A percentile compares a stretch with the other conserved stretches of the same genome.
phyloP scores from a whole-genome alignment of 495 filamentous ascomycete species.

The Rhizodiscina lignyota region DNA sequence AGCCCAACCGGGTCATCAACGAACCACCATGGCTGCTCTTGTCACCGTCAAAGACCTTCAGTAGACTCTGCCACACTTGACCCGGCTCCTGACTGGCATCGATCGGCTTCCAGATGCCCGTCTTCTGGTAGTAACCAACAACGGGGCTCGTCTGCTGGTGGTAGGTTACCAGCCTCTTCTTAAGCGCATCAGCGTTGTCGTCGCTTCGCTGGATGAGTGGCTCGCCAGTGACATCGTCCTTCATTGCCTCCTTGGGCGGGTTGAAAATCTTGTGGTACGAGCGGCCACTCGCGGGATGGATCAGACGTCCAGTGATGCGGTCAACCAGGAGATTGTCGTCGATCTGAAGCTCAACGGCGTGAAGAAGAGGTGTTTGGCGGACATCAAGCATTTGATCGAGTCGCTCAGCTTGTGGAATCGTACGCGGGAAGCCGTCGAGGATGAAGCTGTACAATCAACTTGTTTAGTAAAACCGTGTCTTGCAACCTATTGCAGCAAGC shows the following conservation, averaged over 20 bases:
- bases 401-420: conserved; percentile 84
- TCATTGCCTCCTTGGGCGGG: conserved; percentile 89
- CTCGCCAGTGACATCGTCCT: conserved; percentile 92
- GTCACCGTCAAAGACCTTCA: conserved; percentile 67
- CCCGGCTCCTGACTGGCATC: conserved; percentile 95
- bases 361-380: conserved; percentile 65
- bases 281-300: conserved; percentile 90
- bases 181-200: conserved; percentile 93
- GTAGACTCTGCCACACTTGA: conserved; percentile 82
- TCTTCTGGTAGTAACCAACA: conserved; percentile 89
- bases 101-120: conserved; percentile 88
- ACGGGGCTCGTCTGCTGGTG: conserved; percentile 89
- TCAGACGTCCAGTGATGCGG: conserved; percentile 87
- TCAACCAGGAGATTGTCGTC: conserved; percentile 85
- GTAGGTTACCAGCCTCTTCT: conserved; percentile 87
- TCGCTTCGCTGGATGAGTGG: conserved; percentile 90
- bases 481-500: too few relatives aligned
- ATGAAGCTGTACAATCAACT: conserved; percentile 58
- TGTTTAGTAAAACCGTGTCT: too few relatives aligned
- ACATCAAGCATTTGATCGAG: conserved; percentile 76
- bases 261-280: conserved; percentile 98
- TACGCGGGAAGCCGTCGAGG: conserved; percentile 94
- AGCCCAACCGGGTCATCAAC: too few relatives aligned
- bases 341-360: conserved; percentile 93
- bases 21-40: too few relatives aligned